Base-by-base conservation (phyloP, 805 yeast species). In the Zygosaccharomyces gambellarensis region DNA sequence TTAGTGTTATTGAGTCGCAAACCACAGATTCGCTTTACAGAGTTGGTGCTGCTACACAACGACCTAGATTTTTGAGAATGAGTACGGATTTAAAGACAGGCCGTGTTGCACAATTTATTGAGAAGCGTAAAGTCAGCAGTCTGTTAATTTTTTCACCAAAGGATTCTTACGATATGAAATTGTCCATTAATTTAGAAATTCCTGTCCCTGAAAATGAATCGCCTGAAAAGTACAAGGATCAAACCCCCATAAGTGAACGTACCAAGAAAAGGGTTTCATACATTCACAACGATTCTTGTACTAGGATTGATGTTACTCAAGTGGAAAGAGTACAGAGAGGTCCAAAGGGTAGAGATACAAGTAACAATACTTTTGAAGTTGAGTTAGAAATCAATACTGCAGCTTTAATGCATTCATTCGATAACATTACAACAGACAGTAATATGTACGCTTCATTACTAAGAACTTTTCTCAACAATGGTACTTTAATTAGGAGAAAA, bases 171-270 rank as follows among this genome's bases (percentile, higher is more conserved):
- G 97, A 90, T 68, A 73, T 84, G 57, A 77, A 95, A 57, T 71
- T 90, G 32, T 82, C 95, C 5, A 69, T 90, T 54, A 80, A 88
- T 34, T 67, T 86, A 27, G 97, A 90, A 79, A 64, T 83, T 51
- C 96, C 96, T 0, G 68, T 68, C 10, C 63, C 71, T 4, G 78
- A 79, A 22, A 76, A 78, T 30, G 81, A 69, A 68, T 80, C 63
- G 67, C 82, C 71, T 57, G 83, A 63, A 78, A 69, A 76, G 72
- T 61, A 79, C 67, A 73, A 73, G 62, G 71, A 77, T 60, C 72
- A 77, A 62, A 71, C 76, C 50, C 84, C 85, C 6, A 71, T 75
- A 22, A 62, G 77, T 50, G 78, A 79, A 39, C 73, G 97, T 60
- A 78, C 79, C 50, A 90, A 90, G 67, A 82, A 84, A 57, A 75